phyloP scores from a whole-genome alignment of 208 protist genomes.

The Crithidia bombi region DNA sequence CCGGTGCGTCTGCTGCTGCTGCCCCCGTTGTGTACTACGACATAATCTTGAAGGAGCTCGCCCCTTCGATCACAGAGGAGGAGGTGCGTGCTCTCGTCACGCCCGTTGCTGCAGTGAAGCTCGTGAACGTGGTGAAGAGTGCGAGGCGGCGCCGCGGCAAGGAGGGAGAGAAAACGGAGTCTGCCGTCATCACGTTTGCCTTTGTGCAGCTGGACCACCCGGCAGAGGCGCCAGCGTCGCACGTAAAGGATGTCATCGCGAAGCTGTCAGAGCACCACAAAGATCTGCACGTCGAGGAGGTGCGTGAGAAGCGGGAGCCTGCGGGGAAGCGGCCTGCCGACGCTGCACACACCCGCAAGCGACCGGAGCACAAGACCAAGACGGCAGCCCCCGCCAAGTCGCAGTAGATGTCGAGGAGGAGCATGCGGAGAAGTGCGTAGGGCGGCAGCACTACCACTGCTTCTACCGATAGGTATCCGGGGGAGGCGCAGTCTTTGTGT shows the following conservation, averaged over 20 bases:
- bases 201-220: slow-evolving; percentile 80
- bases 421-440: not conserved
- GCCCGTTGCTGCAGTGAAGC: slow-evolving; percentile 34
- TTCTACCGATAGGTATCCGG: too few species aligned
- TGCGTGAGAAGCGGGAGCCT: slow-evolving; percentile 48
- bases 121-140: slow-evolving; percentile 64
- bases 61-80: slow-evolving; percentile 53
- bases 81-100: slow-evolving; percentile 59
- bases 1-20: slow-evolving; percentile 7
- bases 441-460: too few species aligned
- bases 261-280: slow-evolving; percentile 36
- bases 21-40: slow-evolving; percentile 71
- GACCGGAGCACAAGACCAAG: slow-evolving; percentile 11
- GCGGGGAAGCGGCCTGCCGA: not conserved
- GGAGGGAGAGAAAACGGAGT: slow-evolving; percentile 27
- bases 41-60: slow-evolving; percentile 78
- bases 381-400: not conserved
- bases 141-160: slow-evolving; percentile 53
- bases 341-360: not conserved
- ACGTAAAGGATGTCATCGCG: slow-evolving; percentile 47
- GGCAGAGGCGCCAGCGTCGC: slow-evolving; percentile 44
- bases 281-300: slow-evolving; percentile 63
- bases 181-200: slow-evolving; percentile 61
- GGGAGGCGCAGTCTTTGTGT: too few species aligned
- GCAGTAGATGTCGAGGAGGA: slow-evolving; percentile 7